A percentile compares a stretch with the other conserved stretches of the same genome.
Evolutionary conservation across 768 basidiomycete species (phyloP).

Genomic region (Strobilomyces dryophilus): DNA sequence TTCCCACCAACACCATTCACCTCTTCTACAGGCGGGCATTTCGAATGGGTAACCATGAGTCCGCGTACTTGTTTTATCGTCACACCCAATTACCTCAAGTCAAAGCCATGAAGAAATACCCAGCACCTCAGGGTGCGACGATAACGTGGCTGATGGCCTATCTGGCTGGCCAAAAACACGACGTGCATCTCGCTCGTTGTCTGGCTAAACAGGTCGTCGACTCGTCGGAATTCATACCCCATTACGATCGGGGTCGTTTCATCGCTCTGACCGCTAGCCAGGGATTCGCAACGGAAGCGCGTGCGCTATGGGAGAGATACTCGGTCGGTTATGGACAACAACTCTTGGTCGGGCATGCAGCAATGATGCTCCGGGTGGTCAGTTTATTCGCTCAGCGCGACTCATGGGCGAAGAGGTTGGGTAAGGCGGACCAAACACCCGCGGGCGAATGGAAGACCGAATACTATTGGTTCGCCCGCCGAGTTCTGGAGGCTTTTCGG

Average conservation of each 20-base stretch:
- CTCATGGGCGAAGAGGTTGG: constrained; percentile 16
- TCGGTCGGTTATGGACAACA: constrained; percentile 38
- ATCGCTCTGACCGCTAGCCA: constrained; percentile 42
- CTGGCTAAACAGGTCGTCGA: constrained; percentile 49
- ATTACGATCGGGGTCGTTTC: constrained; percentile 44
- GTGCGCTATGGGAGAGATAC: constrained; percentile 57
- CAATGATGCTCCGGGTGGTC: constrained; percentile 40
- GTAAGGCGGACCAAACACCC: neutral
- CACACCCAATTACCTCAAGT: constrained; percentile 38
- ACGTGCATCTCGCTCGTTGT: constrained; percentile 43
- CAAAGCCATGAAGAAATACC: constrained; percentile 37
- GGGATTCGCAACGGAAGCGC: constrained; percentile 47
- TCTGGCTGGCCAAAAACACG: constrained; percentile 35
- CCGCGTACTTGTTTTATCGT: constrained; percentile 45
- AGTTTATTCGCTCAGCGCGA: constrained; percentile 35
- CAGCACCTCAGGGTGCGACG: constrained; percentile 43
- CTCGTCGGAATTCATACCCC: constrained; percentile 37
- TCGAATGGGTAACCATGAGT: constrained; percentile 23
- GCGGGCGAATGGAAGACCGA: constrained; percentile 3
- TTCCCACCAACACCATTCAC: constrained; percentile 43
- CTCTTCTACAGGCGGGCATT: constrained; percentile 44
- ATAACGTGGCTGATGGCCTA: constrained; percentile 53
- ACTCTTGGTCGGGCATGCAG: constrained; percentile 42
- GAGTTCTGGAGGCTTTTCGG: constrained; percentile 43
- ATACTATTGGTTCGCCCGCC: constrained; percentile 38